Evolutionary conservation across 169 alveolate species (phyloP).

Genomic region (Plasmodium gaboni): DNA sequence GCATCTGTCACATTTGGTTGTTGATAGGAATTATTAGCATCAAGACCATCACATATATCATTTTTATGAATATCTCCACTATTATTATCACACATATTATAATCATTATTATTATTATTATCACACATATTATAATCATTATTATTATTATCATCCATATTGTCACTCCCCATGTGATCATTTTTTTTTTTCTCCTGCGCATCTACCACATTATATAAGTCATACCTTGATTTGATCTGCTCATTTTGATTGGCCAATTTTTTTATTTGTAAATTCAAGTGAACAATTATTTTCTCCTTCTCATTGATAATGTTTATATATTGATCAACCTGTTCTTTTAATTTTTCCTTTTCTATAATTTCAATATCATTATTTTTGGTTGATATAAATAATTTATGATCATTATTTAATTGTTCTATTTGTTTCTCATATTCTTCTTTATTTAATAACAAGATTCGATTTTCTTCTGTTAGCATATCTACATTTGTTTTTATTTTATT

Average conservation of each 20-base stretch:
- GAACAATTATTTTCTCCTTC: constrained; percentile 43
- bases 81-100: background rate
- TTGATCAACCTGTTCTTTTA: constrained; percentile 27
- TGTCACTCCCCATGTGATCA: background rate
- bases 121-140: too few species aligned
- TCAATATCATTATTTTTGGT: constrained; percentile 52
- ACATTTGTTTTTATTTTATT: constrained; percentile 45
- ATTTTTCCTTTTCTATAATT: constrained; percentile 36
- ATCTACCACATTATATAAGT: background rate
- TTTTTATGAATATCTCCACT: background rate
- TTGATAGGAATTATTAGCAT: too few species aligned
- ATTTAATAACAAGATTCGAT: constrained; percentile 8
- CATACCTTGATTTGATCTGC: background rate
- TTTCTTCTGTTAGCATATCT: constrained; percentile 41
- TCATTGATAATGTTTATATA: constrained; percentile 16
- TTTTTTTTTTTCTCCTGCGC: background rate
- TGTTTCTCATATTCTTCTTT: constrained; percentile 31
- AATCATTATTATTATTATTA: background rate
- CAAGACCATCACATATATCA: too few species aligned
- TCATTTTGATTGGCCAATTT: constrained; percentile 25
- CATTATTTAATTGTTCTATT: constrained; percentile 31
- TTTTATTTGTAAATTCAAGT: constrained; percentile 22
- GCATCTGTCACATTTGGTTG: too few species aligned
- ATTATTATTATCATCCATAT: background rate
- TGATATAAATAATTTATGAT: constrained; percentile 20